Evolutionary conservation across 805 yeast species (phyloP), one percentile per base, ranked within the genome.

Genomic region (Barnettozyma californica): DNA sequence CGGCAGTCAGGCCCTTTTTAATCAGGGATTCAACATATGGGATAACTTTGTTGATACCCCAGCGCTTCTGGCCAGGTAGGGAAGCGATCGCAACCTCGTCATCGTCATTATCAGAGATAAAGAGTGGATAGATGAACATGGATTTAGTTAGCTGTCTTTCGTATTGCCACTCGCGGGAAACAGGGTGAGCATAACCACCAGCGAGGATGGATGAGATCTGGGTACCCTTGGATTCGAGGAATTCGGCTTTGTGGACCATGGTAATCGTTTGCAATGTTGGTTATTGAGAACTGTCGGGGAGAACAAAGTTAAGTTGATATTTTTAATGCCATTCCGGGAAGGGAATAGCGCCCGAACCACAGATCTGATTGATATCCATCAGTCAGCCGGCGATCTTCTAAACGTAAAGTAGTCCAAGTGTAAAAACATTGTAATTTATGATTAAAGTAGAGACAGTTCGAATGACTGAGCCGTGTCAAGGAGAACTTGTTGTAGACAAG

Each of bases 151-250:
- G 75, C 65, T 83, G 92, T 58, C 90, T 78, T 63, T 84, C 92
- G 56, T 77, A 78, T 67, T 94, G 99, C 99, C 99, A 94, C 64
- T 78, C 83, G 59, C 99, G 78, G 19, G 88, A 62, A 41, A 92
- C 74, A 1, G 97, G 95, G 61, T 91, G 96, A 66, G 87, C 87
- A 69, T 91, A 94, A 4, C 98, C 97, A 51, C 98, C 97, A 53
- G 94, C 92, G 39, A 94, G 74, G 38, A 94, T 71, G 7, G 96
- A 86, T 13, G 89, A 75, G 52, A 88, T 78, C 34, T 75, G 71
- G 1, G 91, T 79, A 31, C 77, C 78, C 21, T 74, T 71, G 1
- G 73, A 68, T 16, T 80, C 78, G 45, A 85, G 69, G 60, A 77
- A 90, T 61, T 85, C 82, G 6, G 96, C 95, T 38, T 72, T 71